phyloP scores from a whole-genome alignment of 257 asterid species.

The Solanum corneliomulleri region DNA sequence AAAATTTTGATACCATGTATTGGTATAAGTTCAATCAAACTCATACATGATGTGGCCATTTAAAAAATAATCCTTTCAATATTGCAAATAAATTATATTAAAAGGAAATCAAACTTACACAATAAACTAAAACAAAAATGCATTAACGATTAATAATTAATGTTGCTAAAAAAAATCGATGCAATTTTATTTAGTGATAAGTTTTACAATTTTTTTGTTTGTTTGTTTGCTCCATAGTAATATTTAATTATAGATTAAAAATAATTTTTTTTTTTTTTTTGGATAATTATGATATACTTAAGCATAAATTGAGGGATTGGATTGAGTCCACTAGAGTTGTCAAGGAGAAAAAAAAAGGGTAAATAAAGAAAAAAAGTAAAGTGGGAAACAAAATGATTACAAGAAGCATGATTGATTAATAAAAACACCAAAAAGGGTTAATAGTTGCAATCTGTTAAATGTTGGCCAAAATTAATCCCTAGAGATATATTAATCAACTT shows the following conservation, averaged over 20 bases:
- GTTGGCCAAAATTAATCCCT: conserved; percentile 8
- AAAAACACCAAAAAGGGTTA: conserved; percentile 9
- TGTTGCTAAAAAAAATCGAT: not conserved
- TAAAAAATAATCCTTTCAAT: not conserved
- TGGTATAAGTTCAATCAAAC: too few species aligned
- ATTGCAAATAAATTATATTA: not conserved
- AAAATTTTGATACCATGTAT: not conserved
- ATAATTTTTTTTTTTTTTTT: not conserved
- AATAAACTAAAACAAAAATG: too few species aligned
- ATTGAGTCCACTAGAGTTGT: not conserved
- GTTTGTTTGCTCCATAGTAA: not conserved
- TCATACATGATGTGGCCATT: not conserved
- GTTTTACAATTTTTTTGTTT: not conserved
- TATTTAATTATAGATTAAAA: not conserved
- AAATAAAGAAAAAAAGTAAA: not conserved
- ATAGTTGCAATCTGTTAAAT: not conserved
- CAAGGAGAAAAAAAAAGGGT: not conserved
- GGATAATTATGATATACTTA: not conserved
- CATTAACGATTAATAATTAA: too few species aligned
- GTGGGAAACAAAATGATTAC: conserved; percentile 27
- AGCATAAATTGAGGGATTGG: not conserved
- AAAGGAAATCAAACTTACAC: too few species aligned
- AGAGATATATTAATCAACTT: conserved; percentile 1
- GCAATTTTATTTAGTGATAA: not conserved
- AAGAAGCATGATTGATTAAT: conserved; percentile 17